Percentiles rank a stretch among this genome's conserved stretches.
Conservation (phyloP, 495 filamentous ascomycete genomes). For the Neurospora sp. region DNA sequence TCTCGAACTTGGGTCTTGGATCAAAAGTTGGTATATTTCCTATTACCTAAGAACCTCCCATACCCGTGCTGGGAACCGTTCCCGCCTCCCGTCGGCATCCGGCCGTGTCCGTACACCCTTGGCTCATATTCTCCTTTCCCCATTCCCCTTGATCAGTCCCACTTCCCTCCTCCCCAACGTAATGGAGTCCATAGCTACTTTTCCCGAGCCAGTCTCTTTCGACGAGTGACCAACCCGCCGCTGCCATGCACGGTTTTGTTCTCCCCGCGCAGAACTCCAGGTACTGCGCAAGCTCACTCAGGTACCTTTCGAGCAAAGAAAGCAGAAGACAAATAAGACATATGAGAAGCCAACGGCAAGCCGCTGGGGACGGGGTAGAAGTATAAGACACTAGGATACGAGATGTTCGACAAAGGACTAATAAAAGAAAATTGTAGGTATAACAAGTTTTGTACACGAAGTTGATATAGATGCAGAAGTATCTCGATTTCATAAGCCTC, state of each 20-base stretch:
- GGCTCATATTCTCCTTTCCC: not conserved
- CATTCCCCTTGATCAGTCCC: not conserved
- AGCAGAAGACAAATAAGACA: not conserved
- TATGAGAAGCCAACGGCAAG: not conserved
- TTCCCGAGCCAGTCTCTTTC: not conserved
- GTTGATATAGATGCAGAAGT: constrained; percentile 12
- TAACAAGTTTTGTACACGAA: not conserved
- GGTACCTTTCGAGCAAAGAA: not conserved
- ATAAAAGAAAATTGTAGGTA: constrained; percentile 3
- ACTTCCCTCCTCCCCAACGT: not conserved
- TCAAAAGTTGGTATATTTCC: not conserved
- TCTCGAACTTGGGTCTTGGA: not conserved
- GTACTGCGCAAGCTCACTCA: not conserved
- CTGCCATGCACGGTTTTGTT: not conserved
- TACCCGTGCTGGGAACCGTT: not conserved
- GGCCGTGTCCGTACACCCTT: not conserved
- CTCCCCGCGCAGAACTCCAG: not conserved
- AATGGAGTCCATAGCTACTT: not conserved
- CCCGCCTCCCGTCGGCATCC: not conserved
- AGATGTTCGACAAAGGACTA: constrained; percentile 1
- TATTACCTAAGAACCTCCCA: not conserved
- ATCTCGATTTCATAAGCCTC: constrained; percentile 25
- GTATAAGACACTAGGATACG: not conserved
- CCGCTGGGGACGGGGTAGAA: not conserved
- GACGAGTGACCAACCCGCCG: not conserved